Evolutionary conservation across 164 flowering plant species (phyloP).

Genomic region (Umbellularia californica): DNA sequence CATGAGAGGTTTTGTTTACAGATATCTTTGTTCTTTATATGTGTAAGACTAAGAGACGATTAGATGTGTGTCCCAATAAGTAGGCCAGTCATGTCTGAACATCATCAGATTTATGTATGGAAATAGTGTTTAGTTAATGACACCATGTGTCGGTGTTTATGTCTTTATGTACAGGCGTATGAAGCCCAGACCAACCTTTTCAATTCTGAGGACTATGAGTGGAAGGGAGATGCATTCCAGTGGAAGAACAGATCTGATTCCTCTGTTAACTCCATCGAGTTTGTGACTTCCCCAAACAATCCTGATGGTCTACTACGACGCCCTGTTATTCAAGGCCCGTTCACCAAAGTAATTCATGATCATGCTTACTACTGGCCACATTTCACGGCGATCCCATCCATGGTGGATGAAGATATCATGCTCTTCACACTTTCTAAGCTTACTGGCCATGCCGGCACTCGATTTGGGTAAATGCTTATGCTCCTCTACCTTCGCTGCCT

Average conservation of each 20-base stretch:
- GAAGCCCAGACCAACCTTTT: constrained; percentile 34
- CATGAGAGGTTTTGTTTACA: no score
- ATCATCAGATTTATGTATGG: neutral
- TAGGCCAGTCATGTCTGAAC: no score
- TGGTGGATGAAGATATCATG: constrained; percentile 59
- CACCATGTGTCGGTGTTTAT: neutral
- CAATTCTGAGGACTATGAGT: constrained; percentile 30
- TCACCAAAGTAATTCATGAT: constrained; percentile 42
- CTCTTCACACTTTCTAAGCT: constrained; percentile 64
- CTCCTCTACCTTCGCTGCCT: no score
- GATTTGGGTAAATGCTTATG: constrained; percentile 55
- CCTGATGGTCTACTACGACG: constrained; percentile 54
- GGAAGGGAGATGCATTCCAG: constrained; percentile 39
- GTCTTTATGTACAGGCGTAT: constrained; percentile 27
- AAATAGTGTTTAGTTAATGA: neutral
- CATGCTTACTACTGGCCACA: constrained; percentile 84
- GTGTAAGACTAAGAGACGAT: no score
- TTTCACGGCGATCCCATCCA: constrained; percentile 53
- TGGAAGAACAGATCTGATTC: constrained; percentile 30
- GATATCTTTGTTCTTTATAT: no score
- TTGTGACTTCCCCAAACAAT: constrained; percentile 79
- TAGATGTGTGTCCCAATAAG: no score
- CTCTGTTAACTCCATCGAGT: constrained; percentile 33
- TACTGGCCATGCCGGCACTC: constrained; percentile 73
- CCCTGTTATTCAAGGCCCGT: constrained; percentile 36